A percentile compares a stretch with the other conserved stretches of the same genome.
Evolutionary conservation across 129 eudicot species (phyloP).

Genomic region (Arctium minus): DNA sequence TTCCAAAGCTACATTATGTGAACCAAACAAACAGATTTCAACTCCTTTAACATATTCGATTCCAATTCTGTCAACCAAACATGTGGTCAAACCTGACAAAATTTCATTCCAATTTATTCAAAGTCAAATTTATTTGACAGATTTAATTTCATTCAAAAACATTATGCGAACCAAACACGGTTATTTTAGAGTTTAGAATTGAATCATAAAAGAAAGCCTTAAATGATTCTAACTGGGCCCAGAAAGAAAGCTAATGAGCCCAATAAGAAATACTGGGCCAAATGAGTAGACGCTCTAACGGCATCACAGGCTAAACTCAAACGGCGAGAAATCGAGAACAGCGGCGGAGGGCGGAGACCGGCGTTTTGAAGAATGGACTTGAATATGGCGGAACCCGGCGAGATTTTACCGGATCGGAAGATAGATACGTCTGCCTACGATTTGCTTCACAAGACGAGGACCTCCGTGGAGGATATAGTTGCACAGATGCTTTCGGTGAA

Average conservation of each 20-base stretch:
- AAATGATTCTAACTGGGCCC: not conserved
- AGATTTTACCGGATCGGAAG: conserved; percentile 69
- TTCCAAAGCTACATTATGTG: too few relatives aligned
- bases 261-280: not conserved
- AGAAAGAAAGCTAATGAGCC: not conserved
- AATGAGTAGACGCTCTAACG: not conserved
- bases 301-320: not conserved
- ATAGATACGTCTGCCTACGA: conserved; percentile 73
- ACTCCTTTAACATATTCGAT: too few relatives aligned
- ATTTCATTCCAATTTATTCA: too few relatives aligned
- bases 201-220: too few relatives aligned
- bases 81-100: too few relatives aligned
- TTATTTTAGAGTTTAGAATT: too few relatives aligned
- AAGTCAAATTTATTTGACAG: too few relatives aligned
- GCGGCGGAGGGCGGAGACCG: not conserved
- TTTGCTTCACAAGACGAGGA: conserved; percentile 49
- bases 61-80: too few relatives aligned
- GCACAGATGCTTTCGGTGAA: conserved; percentile 68
- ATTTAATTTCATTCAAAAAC: too few relatives aligned
- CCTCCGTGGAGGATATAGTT: conserved; percentile 59
- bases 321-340: not conserved
- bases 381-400: conserved; percentile 85
- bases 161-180: too few relatives aligned
- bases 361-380: conserved; percentile 40
- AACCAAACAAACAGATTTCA: too few relatives aligned